These are phyloP conservation scores for Russula griseocarnosa DNA, from an alignment of 768 basidiomycete species.

Conservation along the genomic window DNA sequence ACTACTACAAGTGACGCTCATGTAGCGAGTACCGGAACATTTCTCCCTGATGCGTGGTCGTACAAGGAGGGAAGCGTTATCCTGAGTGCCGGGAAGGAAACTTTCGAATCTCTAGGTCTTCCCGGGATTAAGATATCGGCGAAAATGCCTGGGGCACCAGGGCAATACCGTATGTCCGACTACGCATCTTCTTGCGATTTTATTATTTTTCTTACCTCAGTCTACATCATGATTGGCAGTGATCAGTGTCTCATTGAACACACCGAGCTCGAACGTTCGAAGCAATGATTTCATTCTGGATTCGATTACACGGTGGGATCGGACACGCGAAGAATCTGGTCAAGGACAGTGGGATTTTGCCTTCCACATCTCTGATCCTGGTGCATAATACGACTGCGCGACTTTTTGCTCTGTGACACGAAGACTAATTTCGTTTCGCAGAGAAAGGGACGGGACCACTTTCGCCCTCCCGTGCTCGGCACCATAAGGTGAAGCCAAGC, in stretches of 20 bases:
- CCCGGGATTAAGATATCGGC: constrained; percentile 52
- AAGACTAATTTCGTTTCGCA: background rate
- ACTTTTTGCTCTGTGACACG: constrained; percentile 7
- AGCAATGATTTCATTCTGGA: constrained; percentile 8
- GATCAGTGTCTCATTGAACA: constrained; percentile 16
- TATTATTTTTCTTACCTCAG: background rate
- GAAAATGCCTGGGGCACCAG: constrained; percentile 43
- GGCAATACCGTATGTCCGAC: constrained; percentile 32
- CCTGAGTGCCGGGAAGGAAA: constrained; percentile 50
- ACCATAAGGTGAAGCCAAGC: constrained; percentile 30
- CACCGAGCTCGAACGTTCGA: constrained; percentile 18
- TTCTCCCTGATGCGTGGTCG: constrained; percentile 56
- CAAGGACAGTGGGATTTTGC: constrained; percentile 28
- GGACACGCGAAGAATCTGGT: constrained; percentile 22
- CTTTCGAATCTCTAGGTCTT: constrained; percentile 59
- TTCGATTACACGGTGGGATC: constrained; percentile 22
- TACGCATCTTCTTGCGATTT: constrained; percentile 38
- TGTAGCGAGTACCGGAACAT: constrained; percentile 32
- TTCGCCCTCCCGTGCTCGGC: background rate
- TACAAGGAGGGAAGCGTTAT: constrained; percentile 57
- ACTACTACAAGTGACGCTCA: constrained; percentile 15
- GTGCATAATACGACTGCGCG: background rate
- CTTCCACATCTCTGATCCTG: constrained; percentile 18
- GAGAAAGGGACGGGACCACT: constrained; percentile 9
- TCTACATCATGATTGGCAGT: background rate